A percentile compares a stretch with the other conserved stretches of the same genome.
These are phyloP conservation scores for Violaceomyces palustris DNA, from an alignment of 1,284 basidiomycete species.

Conservation along the genomic window DNA sequence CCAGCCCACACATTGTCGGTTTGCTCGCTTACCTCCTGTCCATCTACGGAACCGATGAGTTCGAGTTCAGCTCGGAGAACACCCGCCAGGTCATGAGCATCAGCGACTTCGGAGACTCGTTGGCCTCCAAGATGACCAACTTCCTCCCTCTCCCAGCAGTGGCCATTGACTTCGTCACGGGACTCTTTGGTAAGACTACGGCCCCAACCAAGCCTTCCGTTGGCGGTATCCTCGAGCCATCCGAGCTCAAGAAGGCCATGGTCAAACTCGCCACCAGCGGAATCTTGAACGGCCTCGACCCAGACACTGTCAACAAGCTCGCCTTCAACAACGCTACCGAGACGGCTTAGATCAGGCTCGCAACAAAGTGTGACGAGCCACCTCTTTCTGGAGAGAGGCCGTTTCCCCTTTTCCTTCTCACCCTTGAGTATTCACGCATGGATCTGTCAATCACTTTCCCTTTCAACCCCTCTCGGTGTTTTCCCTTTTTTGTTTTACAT, in stretches of 20 bases:
- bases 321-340: slow-evolving; percentile 52
- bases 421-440: too few relatives aligned
- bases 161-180: slow-evolving; percentile 37
- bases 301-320: slow-evolving; percentile 46
- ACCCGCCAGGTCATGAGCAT: slow-evolving; percentile 18
- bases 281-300: slow-evolving; percentile 55
- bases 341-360: slow-evolving; percentile 2
- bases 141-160: slow-evolving; percentile 36
- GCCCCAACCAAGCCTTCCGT: slow-evolving; percentile 37
- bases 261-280: slow-evolving; percentile 62
- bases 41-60: slow-evolving; percentile 52
- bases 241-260: slow-evolving; percentile 70
- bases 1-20: slow-evolving; percentile 58
- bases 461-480: too few relatives aligned
- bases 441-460: too few relatives aligned
- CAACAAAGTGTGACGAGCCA: not conserved
- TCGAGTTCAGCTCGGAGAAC: slow-evolving; percentile 10
- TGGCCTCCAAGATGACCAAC: slow-evolving; percentile 44
- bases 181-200: slow-evolving; percentile 29
- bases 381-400: not conserved
- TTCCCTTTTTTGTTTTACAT: too few relatives aligned
- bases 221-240: slow-evolving; percentile 58
- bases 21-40: slow-evolving; percentile 62
- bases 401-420: too few relatives aligned
- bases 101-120: slow-evolving; percentile 21